These are phyloP conservation scores for Farysia itapuensis DNA, from an alignment of 1,284 basidiomycete genomes.

Conservation along the genomic window DNA sequence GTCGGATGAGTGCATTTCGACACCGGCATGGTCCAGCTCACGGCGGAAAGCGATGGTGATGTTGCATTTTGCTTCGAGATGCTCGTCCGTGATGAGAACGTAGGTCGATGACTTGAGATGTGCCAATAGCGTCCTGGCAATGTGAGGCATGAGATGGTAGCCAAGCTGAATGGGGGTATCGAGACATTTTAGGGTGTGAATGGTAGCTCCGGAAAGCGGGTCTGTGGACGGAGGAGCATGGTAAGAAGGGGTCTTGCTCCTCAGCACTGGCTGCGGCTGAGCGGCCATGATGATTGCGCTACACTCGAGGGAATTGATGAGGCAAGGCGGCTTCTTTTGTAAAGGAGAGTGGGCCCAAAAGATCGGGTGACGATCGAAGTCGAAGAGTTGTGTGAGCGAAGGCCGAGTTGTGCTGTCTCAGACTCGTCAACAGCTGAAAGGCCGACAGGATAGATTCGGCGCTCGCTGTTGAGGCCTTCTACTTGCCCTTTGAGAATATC, in stretches of 20 bases:
- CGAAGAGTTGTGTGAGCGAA: no score
- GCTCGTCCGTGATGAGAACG: slow-evolving; percentile 87
- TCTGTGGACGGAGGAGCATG: slow-evolving; percentile 51
- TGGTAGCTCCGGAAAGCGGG: slow-evolving; percentile 45
- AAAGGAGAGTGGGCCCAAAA: no score
- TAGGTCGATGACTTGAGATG: slow-evolving; percentile 83
- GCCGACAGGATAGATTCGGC: no score
- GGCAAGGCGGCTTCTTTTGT: no score
- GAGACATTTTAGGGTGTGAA: slow-evolving; percentile 53
- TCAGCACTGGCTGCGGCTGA: slow-evolving; percentile 25
- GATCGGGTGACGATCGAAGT: no score
- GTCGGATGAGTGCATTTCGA: slow-evolving; percentile 46
- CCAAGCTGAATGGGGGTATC: slow-evolving; percentile 56
- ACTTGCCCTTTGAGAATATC: no score
- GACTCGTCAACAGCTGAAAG: no score
- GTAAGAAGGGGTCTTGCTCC: slow-evolving; percentile 55
- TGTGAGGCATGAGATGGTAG: slow-evolving; percentile 57
- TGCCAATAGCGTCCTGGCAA: slow-evolving; percentile 69
- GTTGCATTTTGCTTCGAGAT: slow-evolving; percentile 66
- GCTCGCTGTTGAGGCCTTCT: no score
- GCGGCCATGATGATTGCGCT: neutral
- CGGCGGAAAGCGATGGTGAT: slow-evolving; percentile 59
- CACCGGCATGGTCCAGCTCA: slow-evolving; percentile 45
- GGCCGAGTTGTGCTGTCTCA: no score
- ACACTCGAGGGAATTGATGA: no score